phyloP scores from a whole-genome alignment of 2,329 filamentous ascomycete species.

The Talaromyces piceae region DNA sequence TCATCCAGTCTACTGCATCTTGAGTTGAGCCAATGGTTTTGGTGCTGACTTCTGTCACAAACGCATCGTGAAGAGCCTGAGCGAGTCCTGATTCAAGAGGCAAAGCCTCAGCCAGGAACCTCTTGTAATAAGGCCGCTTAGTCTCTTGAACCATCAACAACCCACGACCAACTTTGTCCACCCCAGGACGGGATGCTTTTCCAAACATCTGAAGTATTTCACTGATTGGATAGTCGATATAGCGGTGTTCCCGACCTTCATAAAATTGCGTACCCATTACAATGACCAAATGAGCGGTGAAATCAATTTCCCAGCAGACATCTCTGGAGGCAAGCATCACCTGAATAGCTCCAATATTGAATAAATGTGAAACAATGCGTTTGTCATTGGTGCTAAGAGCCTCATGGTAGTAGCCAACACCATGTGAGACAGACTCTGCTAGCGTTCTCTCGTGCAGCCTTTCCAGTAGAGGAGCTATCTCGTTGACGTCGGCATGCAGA shows the following conservation, averaged over 20 bases:
- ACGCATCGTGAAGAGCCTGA: constrained; percentile 86
- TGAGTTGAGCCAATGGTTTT: constrained; percentile 93
- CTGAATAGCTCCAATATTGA: constrained; percentile 80
- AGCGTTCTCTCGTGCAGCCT: constrained; percentile 80
- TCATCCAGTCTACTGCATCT: constrained; percentile 96
- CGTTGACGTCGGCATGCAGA: constrained; percentile 72
- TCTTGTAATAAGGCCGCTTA: constrained; percentile 97
- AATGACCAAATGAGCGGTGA: constrained; percentile 80
- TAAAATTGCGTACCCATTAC: constrained; percentile 98
- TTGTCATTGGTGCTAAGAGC: constrained; percentile 83
- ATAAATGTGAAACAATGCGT: constrained; percentile 87
- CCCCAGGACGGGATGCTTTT: constrained; percentile 71
- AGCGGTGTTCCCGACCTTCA: constrained; percentile 91
- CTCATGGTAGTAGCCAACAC: constrained; percentile 96
- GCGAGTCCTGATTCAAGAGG: constrained; percentile 93
- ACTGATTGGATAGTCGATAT: constrained; percentile 90
- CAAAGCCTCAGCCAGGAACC: constrained; percentile 92
- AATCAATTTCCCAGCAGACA: constrained; percentile 91
- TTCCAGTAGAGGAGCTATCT: constrained; percentile 73
- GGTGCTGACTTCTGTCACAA: constrained; percentile 94
- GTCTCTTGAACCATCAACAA: constrained; percentile 95
- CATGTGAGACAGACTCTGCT: constrained; percentile 82
- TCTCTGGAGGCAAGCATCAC: constrained; percentile 76
- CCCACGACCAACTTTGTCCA: constrained; percentile 75
- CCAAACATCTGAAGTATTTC: constrained; percentile 98